Conservation (phyloP, 2,329 filamentous ascomycete genomes). For the Penicillium sp. region DNA sequence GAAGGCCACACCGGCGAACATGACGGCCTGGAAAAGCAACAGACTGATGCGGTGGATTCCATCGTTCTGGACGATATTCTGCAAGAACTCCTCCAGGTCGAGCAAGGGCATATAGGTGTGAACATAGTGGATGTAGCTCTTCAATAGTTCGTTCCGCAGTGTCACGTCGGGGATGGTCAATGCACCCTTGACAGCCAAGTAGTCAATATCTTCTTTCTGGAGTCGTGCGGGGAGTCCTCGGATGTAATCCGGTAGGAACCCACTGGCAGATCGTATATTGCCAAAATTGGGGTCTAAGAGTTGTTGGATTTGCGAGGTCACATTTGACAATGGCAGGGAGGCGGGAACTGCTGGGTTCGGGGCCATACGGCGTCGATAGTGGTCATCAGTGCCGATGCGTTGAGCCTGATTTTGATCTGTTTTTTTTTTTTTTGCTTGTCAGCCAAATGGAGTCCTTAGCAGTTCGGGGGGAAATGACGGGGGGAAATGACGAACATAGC, state of each 20-base stretch:
- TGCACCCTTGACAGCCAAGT: constrained; percentile 80
- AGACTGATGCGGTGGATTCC: constrained; percentile 73
- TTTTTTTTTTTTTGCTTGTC: background rate
- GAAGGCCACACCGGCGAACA: constrained; percentile 90
- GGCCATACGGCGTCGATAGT: constrained; percentile 47
- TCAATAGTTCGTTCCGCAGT: constrained; percentile 77
- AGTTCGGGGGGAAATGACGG: constrained; percentile 33
- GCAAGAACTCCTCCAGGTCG: constrained; percentile 62
- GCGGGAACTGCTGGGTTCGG: constrained; percentile 43
- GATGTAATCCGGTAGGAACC: constrained; percentile 66
- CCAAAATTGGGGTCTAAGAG: constrained; percentile 47
- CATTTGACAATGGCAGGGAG: constrained; percentile 38
- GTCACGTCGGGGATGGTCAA: constrained; percentile 68
- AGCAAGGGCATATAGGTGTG: constrained; percentile 92
- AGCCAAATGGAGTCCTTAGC: background rate
- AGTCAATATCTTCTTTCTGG: constrained; percentile 76
- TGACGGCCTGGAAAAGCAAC: constrained; percentile 87
- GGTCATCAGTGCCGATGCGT: constrained; percentile 51
- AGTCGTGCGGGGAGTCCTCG: constrained; percentile 76
- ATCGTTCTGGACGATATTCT: constrained; percentile 62
- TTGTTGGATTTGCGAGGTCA: constrained; percentile 39
- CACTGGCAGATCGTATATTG: constrained; percentile 48
- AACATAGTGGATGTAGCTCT: constrained; percentile 82
- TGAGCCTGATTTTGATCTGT: constrained; percentile 36
- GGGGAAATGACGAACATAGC: constrained; percentile 53